Conservation (phyloP, 768 basidiomycete species). For the Suillus alpinus region DNA sequence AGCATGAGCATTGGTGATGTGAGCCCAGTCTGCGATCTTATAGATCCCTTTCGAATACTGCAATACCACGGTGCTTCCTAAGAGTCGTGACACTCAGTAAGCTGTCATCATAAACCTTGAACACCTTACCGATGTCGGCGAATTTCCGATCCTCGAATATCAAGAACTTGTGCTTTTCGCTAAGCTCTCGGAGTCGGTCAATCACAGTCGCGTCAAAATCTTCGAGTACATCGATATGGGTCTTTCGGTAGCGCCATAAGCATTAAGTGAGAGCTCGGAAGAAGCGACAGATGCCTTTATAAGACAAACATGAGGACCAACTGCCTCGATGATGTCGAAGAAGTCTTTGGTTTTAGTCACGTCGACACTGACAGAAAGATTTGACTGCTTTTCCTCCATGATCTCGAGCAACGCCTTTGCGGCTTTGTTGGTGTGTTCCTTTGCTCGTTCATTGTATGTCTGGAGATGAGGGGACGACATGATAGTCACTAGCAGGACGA, state of each 20-base stretch:
- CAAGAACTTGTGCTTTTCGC: constrained; percentile 82
- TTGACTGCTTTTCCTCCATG: constrained; percentile 84
- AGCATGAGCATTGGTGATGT: constrained; percentile 95
- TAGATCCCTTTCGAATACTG: constrained; percentile 94
- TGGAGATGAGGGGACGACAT: constrained; percentile 40
- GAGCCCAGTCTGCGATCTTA: constrained; percentile 93
- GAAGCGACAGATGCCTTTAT: constrained; percentile 68
- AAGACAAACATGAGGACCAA: constrained; percentile 88
- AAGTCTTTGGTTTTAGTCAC: constrained; percentile 79
- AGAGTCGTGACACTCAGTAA: constrained; percentile 6
- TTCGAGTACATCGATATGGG: constrained; percentile 93
- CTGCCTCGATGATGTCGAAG: constrained; percentile 80
- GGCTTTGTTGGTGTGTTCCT: constrained; percentile 64
- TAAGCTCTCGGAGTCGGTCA: constrained; percentile 64
- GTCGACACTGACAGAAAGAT: constrained; percentile 95
- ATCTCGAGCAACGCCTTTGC: constrained; percentile 75
- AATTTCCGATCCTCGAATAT: constrained; percentile 99
- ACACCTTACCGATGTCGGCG: constrained; percentile 85
- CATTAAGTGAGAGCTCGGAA: constrained; percentile 11
- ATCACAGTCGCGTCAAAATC: constrained; percentile 81
- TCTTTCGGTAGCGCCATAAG: constrained; percentile 52
- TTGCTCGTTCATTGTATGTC: constrained; percentile 63
- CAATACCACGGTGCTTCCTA: constrained; percentile 93
- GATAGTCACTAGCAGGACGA: constrained; percentile 8
- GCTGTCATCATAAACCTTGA: not conserved